Evolutionary conservation across 2,329 filamentous ascomycete genomes (phyloP).

Genomic region (Cylindrodendrum hubeiense): DNA sequence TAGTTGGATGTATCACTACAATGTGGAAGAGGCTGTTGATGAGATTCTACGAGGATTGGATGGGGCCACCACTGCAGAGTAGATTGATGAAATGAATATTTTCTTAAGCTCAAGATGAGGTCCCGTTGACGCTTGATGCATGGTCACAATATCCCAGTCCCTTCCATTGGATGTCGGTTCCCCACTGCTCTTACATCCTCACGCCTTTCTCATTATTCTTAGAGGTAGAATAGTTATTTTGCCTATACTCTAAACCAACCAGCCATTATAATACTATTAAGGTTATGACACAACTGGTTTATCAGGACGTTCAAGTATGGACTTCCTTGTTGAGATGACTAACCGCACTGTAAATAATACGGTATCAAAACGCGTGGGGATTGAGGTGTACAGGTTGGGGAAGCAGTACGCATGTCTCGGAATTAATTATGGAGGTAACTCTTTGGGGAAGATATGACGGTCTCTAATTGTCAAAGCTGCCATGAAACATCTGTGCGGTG

Average conservation of each 20-base stretch:
- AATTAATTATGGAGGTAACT: background rate
- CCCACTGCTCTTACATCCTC: background rate
- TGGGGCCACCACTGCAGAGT: background rate
- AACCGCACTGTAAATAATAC: background rate
- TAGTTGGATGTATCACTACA: constrained; percentile 46
- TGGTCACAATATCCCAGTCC: background rate
- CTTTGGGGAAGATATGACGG: background rate
- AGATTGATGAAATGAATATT: background rate
- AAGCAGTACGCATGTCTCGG: background rate
- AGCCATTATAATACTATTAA: no score
- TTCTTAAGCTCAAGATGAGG: background rate
- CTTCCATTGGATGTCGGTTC: background rate
- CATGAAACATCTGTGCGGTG: background rate
- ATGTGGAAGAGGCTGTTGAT: constrained; percentile 37
- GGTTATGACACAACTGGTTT: no score
- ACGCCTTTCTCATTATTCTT: no score
- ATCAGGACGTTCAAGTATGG: no score
- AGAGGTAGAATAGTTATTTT: no score
- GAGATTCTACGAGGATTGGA: constrained; percentile 11
- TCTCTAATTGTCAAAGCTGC: background rate
- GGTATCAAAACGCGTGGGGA: background rate
- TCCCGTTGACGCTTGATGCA: background rate
- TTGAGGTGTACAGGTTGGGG: background rate
- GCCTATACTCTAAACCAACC: no score
- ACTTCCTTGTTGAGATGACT: no score